phyloP scores from a whole-genome alignment of 495 filamentous ascomycete species.

The Penicillium mononematosum region DNA sequence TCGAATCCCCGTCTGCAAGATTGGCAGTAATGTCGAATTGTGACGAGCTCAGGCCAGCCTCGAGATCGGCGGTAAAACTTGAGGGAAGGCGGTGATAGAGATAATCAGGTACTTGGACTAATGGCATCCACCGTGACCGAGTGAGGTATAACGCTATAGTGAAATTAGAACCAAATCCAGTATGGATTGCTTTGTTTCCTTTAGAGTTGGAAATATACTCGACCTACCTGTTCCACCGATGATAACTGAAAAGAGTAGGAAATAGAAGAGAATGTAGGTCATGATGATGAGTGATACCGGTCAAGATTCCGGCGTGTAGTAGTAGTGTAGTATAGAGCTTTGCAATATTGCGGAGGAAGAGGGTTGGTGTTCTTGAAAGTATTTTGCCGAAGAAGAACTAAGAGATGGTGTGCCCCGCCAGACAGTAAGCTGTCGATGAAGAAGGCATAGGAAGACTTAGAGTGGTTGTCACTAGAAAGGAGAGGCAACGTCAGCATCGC shows the following conservation, averaged over 20 bases:
- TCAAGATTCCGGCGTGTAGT: neutral
- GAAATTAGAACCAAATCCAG: conserved; percentile 14
- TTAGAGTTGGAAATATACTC: neutral
- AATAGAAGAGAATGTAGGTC: conserved; percentile 75
- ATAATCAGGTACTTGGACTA: conserved; percentile 57
- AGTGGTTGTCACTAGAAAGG: neutral
- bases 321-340: neutral
- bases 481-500: conserved; percentile 10
- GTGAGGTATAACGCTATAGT: conserved; percentile 69
- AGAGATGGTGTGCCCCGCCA: neutral
- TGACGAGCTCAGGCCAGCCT: conserved; percentile 76
- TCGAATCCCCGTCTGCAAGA: conserved; percentile 68
- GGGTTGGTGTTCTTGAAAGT: neutral
- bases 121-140: conserved; percentile 69
- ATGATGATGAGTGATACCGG: conserved; percentile 45
- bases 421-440: neutral
- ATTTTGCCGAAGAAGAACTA: neutral
- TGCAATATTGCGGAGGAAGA: conserved; percentile 1
- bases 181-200: conserved; percentile 3
- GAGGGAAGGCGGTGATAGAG: conserved; percentile 72
- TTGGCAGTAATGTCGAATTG: conserved; percentile 81
- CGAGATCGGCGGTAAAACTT: conserved; percentile 75
- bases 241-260: conserved; percentile 61
- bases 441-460: conserved; percentile 1
- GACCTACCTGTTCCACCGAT: conserved; percentile 58